Base-by-base conservation (phyloP, 169 alveolate genomes). In the Plasmodium berghei region DNA sequence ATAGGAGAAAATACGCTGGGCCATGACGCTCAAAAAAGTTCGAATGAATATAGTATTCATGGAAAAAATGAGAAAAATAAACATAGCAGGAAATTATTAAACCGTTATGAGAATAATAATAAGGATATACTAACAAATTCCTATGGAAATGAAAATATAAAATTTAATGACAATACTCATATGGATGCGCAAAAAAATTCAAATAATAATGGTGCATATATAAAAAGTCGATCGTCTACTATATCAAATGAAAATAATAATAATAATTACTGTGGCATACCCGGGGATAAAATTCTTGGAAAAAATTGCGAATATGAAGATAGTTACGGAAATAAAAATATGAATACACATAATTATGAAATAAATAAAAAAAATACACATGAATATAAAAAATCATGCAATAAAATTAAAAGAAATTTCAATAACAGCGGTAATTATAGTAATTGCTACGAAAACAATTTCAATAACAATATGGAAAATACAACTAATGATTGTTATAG, bases 361-460 rank as follows among this genome's bases (percentile, higher is more conserved):
- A 22, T 34, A 63, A 73, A 49, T 48, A 73, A 72, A 55, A 86
- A 86, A 45, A 55, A 9, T 61, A 71, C 28, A 5, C 49, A 40
- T 5, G 90, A 66, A 67, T 67, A 83, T 71, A 83, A 86, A 69
- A 59, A 63, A 28, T 24, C n/a, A 14, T 58, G 56, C 24, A 46
- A 86, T 42, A 71, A 63, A 71, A 86, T 40, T 63, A 69, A 26
- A 26, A 72, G 42, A 46, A 26, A n/a, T 86, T 34, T 45, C 5
- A 86, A 80, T 58, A 18, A 20, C 63, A 46, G 46, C 26, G 67
- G 34, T 22, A 58, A 58, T 49, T 49, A 16, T 73, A 48, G 20
- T 14, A 54, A 34, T 59, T 34, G 14, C 73, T 20, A 45, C 49
- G 24, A 26, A 20, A 59, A 34, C 34, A 55, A n/a, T 26, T 22